A percentile compares a stretch with the other conserved stretches of the same genome.
These are phyloP conservation scores for Liriodendron chinense DNA, from an alignment of 164 flowering plant genomes.

Conservation along the genomic window DNA sequence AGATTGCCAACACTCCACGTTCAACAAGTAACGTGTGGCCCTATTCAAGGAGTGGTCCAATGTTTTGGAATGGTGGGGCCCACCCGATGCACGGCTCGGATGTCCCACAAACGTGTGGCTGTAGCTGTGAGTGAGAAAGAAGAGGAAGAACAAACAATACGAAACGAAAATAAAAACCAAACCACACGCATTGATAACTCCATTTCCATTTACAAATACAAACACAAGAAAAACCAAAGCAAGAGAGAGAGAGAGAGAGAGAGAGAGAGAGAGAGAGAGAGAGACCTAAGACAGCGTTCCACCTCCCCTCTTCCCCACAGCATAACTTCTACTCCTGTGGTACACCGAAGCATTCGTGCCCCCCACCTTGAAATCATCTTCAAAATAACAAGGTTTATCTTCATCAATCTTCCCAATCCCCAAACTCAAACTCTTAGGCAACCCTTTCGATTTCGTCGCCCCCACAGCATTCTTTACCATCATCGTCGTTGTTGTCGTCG, in stretches of 20 bases:
- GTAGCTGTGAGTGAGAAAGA: too few relatives aligned
- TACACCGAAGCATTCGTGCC: not conserved
- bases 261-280: not conserved
- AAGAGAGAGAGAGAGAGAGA: not conserved
- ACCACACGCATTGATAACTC: not conserved
- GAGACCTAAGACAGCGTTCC: not conserved
- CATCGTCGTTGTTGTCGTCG: not conserved
- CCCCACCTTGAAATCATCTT: slow-evolving; percentile 12
- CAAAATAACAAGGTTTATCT: slow-evolving; percentile 50
- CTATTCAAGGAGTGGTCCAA: too few relatives aligned
- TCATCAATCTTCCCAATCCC: slow-evolving; percentile 69
- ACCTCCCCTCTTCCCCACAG: slow-evolving; percentile 1
- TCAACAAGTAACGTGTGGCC: too few relatives aligned
- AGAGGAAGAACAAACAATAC: not conserved
- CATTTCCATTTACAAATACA: not conserved
- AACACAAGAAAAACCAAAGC: not conserved
- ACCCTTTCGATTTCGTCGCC: not conserved
- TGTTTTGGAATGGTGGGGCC: not conserved
- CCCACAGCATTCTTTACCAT: slow-evolving; percentile 1
- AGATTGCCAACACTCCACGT: too few relatives aligned
- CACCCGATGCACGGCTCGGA: not conserved
- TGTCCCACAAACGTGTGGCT: not conserved
- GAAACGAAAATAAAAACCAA: not conserved
- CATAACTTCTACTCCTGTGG: slow-evolving; percentile 12
- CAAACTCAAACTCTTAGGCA: slow-evolving; percentile 44